phyloP scores from a whole-genome alignment of 164 flowering plant species.

The Annona cherimola region DNA sequence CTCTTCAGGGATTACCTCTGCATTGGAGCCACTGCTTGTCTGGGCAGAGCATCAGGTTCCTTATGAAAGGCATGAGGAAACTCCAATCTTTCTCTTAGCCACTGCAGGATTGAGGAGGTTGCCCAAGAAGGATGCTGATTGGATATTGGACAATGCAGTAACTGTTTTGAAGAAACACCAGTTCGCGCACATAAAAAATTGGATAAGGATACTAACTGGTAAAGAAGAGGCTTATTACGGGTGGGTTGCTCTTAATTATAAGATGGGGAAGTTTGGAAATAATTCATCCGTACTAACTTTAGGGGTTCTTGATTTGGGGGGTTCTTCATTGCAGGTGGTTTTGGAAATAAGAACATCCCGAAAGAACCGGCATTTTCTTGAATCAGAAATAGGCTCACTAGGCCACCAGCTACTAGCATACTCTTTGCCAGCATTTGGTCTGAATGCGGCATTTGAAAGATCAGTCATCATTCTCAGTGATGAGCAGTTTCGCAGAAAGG shows the following conservation, averaged over 20 bases:
- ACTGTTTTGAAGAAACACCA: constrained; percentile 38
- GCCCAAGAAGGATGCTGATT: constrained; percentile 27
- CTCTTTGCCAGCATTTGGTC: constrained; percentile 57
- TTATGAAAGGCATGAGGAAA: constrained; percentile 28
- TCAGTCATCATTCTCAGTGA: constrained; percentile 40
- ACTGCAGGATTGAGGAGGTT: constrained; percentile 59
- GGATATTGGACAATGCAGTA: constrained; percentile 46
- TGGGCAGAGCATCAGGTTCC: constrained; percentile 55
- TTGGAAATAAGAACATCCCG: constrained; percentile 28
- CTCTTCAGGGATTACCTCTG: constrained; percentile 35
- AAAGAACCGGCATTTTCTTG: constrained; percentile 26
- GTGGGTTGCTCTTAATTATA: constrained; percentile 66
- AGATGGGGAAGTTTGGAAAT: constrained; percentile 36
- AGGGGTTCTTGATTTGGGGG: constrained; percentile 73
- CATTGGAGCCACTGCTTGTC: constrained; percentile 53
- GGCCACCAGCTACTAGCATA: constrained; percentile 45
- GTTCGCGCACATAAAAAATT: constrained; percentile 32
- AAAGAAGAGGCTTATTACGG: constrained; percentile 74
- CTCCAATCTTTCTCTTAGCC: constrained; percentile 46
- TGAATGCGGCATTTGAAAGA: constrained; percentile 66
- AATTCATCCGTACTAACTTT: constrained; percentile 27
- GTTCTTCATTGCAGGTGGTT: constrained; percentile 72
- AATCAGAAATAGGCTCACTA: constrained; percentile 35
- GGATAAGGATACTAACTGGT: constrained; percentile 60
- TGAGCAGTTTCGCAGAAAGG: constrained; percentile 13